Percentiles rank a stretch among this genome's conserved stretches.
Conservation (phyloP, 495 filamentous ascomycete genomes). For the Penicillium dipodomyicola region DNA sequence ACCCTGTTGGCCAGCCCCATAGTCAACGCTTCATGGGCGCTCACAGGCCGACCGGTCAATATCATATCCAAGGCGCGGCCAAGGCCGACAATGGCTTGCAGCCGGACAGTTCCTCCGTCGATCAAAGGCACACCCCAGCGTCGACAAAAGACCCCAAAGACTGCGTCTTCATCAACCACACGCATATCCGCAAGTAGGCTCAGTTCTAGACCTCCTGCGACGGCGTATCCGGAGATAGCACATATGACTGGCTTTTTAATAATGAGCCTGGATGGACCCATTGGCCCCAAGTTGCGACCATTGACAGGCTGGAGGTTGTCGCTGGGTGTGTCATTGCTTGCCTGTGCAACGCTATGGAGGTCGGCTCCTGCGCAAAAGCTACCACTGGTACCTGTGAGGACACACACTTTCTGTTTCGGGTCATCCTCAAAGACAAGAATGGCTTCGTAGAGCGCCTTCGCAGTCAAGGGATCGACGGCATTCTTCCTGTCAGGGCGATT, state of each 20-base stretch:
- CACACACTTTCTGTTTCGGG: slow-evolving; percentile 43
- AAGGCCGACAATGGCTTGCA: slow-evolving; percentile 48
- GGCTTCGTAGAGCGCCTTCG: slow-evolving; percentile 37
- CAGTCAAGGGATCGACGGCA: slow-evolving; percentile 40
- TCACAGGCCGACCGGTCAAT: slow-evolving; percentile 45
- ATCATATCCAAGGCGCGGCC: slow-evolving; percentile 52
- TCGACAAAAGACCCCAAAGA: slow-evolving; percentile 51
- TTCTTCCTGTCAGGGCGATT: slow-evolving; percentile 42
- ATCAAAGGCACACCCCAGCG: slow-evolving; percentile 51
- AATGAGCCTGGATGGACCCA: slow-evolving; percentile 46
- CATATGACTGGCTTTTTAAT: slow-evolving; percentile 43
- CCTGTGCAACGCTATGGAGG: slow-evolving; percentile 36
- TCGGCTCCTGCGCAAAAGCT: slow-evolving; percentile 50
- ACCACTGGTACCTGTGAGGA: slow-evolving; percentile 35
- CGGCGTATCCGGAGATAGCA: slow-evolving; percentile 47
- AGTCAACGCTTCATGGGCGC: slow-evolving; percentile 42
- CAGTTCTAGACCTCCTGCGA: slow-evolving; percentile 50
- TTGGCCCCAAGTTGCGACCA: slow-evolving; percentile 36
- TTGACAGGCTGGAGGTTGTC: slow-evolving; percentile 26
- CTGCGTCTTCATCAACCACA: slow-evolving; percentile 45
- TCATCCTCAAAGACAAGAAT: slow-evolving; percentile 46
- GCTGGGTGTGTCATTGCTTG: slow-evolving; percentile 3
- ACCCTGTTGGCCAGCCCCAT: slow-evolving; percentile 52
- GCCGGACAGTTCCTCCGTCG: slow-evolving; percentile 49
- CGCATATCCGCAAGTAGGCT: slow-evolving; percentile 47